Conservation (phyloP, 257 asterid species). For the Solanum virginianum region DNA sequence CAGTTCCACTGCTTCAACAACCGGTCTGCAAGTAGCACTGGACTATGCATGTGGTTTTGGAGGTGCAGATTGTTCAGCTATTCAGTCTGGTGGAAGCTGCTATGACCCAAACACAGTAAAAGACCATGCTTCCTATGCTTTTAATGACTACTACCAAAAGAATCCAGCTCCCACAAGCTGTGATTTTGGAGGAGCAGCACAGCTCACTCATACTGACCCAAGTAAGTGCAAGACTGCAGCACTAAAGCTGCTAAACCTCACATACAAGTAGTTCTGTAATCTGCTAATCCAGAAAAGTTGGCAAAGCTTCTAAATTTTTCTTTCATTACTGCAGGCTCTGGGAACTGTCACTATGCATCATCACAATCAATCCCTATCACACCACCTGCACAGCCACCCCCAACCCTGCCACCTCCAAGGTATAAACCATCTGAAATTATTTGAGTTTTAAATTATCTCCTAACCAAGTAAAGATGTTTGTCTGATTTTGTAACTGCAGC, state of each 20-base stretch:
- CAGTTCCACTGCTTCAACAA: constrained; percentile 49
- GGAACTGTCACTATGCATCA: constrained; percentile 64
- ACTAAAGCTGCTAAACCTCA: neutral
- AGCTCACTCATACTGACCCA: constrained; percentile 62
- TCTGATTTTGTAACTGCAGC: constrained; percentile 37
- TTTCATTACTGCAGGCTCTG: constrained; percentile 49
- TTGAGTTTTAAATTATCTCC: neutral
- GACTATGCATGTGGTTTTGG: constrained; percentile 98
- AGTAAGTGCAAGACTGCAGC: constrained; percentile 35
- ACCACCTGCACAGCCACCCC: constrained; percentile 14
- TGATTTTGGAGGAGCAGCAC: constrained; percentile 82
- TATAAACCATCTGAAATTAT: neutral
- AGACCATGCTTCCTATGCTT: constrained; percentile 89
- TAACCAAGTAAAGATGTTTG: neutral
- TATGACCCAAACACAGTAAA: constrained; percentile 58
- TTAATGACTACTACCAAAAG: constrained; percentile 82
- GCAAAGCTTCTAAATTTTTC: neutral
- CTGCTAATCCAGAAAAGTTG: neutral
- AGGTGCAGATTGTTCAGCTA: constrained; percentile 78
- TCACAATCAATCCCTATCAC: constrained; percentile 17
- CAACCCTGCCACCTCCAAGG: neutral
- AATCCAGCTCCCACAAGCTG: constrained; percentile 88
- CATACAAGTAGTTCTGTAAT: neutral
- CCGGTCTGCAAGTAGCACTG: constrained; percentile 86
- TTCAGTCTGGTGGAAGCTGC: constrained; percentile 67